Base-by-base conservation (phyloP, 1,284 basidiomycete genomes). In the Trametes sp. region DNA sequence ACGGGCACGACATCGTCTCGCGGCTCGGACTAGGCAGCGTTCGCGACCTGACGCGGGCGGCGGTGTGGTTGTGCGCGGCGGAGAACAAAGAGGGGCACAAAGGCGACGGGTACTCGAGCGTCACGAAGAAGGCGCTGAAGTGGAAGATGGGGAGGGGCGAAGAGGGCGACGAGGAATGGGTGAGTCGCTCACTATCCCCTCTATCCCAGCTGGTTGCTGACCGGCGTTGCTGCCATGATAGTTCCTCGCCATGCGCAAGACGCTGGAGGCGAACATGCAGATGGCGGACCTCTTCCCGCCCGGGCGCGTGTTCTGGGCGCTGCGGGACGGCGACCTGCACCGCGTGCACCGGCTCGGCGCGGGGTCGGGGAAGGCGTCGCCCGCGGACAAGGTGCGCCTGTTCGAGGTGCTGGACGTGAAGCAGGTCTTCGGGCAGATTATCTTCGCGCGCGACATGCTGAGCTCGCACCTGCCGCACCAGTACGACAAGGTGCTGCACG, bases 181-280 rank as follows among this genome's bases (percentile, higher is more conserved):
- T 91, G 63, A 65, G 82, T 73, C n/a, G 19, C 61, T 21, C 61
- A 28, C 23, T 13, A 5, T 5, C 23, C 10, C 10, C 4, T 42
- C n/a, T 9, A 4, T 13, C 1, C 4, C 23, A 2, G 2, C 14
- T 6, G 23, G 8, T 19, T 2, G 19, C 31, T 38, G 23, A 13
- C 41, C 26, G 19, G 5, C 16, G 6, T 9, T 48, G 24, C 26
- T n/a, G 13, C 1, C 4, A 33, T 23, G 28, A 46, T 36, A 93
- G 92, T 91, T 93, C 72, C 78, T 94, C 33, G 84, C 90, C 0
- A 83, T 91, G 42, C 84, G 93, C 31, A 93, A 92, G 79, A 93
- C 92, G 4, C 81, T 95, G 0, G 92, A 94, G 74, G 93, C 92
- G 28, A 94, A 92, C 66, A 94, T 95, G 93, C 85, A 86, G 55